Percentiles rank a stretch among this genome's conserved stretches.
These are phyloP conservation scores for Russula emetica DNA, from an alignment of 768 basidiomycete genomes.

Conservation along the genomic window DNA sequence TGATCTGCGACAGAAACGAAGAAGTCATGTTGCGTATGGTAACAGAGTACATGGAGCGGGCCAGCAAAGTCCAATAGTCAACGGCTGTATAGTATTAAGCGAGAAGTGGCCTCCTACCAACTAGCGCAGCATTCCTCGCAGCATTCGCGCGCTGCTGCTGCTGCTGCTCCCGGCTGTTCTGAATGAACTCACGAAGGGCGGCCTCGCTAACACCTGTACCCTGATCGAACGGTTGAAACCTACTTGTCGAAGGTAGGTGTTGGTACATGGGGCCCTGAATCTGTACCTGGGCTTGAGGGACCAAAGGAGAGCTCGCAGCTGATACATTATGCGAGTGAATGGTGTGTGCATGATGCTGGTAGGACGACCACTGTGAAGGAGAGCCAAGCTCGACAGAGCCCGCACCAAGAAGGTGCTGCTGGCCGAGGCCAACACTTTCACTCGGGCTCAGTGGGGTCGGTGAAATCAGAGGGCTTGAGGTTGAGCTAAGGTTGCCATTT, in stretches of 20 bases:
- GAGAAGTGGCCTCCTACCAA: constrained; percentile 49
- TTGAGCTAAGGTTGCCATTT: constrained; percentile 54
- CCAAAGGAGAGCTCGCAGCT: constrained; percentile 43
- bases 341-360: constrained; percentile 39
- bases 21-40: constrained; percentile 29
- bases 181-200: constrained; percentile 72
- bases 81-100: constrained; percentile 37
- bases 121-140: constrained; percentile 33
- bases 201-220: constrained; percentile 59
- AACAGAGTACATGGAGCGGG: constrained; percentile 29
- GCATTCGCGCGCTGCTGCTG: constrained; percentile 34
- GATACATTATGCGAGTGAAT: constrained; percentile 42
- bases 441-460: constrained; percentile 50
- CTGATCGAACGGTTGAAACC: constrained; percentile 56
- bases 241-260: constrained; percentile 35
- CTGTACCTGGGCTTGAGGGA: constrained; percentile 46
- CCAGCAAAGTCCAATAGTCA: constrained; percentile 27
- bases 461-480: constrained; percentile 57
- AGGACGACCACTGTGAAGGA: constrained; percentile 45
- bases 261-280: constrained; percentile 35
- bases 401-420: constrained; percentile 37
- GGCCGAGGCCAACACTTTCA: constrained; percentile 46
- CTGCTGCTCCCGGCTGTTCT: constrained; percentile 57
- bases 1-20: constrained; percentile 34
- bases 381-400: constrained; percentile 37